Base-by-base conservation (phyloP, 352 stramenopile species). In the Phytophthora vignae region DNA sequence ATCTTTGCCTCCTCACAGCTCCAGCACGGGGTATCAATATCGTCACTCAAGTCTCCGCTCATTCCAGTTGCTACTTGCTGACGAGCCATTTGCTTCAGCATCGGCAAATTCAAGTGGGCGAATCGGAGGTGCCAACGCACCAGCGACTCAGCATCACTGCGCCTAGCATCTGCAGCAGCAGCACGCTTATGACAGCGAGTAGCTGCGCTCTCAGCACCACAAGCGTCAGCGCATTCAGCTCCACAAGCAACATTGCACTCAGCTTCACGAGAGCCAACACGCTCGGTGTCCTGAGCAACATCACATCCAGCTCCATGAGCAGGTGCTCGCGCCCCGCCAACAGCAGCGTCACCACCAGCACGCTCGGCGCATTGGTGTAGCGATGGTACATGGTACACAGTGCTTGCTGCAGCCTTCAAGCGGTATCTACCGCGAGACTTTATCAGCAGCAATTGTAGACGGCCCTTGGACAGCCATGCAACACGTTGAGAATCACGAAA, bases 1-100 rank as follows among this genome's bases (percentile, higher is more conserved):
- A 56, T 48, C 14, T 66, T 66, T 15, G 31, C 60, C 38, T 22
- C n/a, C 36, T 15, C 60, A 25, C 60, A 67, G 25, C 61, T 67
- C 50, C 49, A 65, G 7, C 55, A 56, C 19, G 55, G 49, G 29
- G 33, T 60, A 17, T 55, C 21, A 56, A 1, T 22, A 12, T 60
- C 46, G 6, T 64, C 22, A 36, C 29, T 12, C 15, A 48, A n/a
- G 0, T 15, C 46, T 54, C 3, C 25, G 14, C 10, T 29, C 31
- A 65, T 54, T 2, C 36, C 55, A 60, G 2, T 21, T 21, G 29
- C 40, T 2, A 42, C 46, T 52, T 38, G 8, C 21, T 50, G 22
- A 46, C 21, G 29, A 1, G 49, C 49, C 64, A 72, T 62, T 14
- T 58, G 19, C 40, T 68, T 48, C 25, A 73, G 8, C 8, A 42